These are phyloP conservation scores for Aechmea fasciata DNA, from an alignment of 176 grass and related monocot genomes.

Conservation along the genomic window DNA sequence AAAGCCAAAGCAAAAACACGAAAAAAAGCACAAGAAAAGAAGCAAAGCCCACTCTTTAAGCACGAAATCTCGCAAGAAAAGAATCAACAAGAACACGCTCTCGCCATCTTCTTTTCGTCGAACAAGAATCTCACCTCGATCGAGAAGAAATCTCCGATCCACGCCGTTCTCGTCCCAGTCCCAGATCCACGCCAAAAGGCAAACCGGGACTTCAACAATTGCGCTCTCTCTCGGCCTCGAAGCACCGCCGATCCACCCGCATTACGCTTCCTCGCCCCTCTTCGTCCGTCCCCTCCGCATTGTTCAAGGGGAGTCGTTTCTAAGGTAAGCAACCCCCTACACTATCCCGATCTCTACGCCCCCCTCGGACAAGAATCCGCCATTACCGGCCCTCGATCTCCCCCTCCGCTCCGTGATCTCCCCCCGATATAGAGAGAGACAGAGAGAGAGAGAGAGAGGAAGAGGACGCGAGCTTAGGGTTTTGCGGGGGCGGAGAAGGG, in stretches of 20 bases:
- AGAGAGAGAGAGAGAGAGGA: neutral
- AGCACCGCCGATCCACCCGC: too few relatives aligned
- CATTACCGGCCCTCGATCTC: constrained; percentile 4
- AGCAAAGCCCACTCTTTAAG: neutral
- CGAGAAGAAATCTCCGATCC: too few relatives aligned
- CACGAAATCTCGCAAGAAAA: neutral
- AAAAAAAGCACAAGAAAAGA: neutral
- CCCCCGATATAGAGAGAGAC: neutral
- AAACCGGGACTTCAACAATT: too few relatives aligned
- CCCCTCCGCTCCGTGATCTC: neutral
- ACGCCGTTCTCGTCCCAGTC: too few relatives aligned
- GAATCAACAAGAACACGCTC: too few relatives aligned
- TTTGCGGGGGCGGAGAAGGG: neutral
- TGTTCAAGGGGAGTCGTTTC: too few relatives aligned
- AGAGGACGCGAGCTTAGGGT: neutral
- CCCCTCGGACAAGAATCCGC: constrained; percentile 1
- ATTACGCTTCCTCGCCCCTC: too few relatives aligned
- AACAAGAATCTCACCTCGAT: too few relatives aligned
- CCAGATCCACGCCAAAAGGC: too few relatives aligned
- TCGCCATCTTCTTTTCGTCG: too few relatives aligned
- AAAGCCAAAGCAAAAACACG: neutral
- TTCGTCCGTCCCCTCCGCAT: too few relatives aligned
- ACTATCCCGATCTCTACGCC: neutral
- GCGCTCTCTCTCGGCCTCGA: too few relatives aligned
- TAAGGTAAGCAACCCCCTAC: neutral